Evolutionary conservation across 176 grass and related monocot species (phyloP).

Genomic region (Hsuehochloa calcarea): DNA sequence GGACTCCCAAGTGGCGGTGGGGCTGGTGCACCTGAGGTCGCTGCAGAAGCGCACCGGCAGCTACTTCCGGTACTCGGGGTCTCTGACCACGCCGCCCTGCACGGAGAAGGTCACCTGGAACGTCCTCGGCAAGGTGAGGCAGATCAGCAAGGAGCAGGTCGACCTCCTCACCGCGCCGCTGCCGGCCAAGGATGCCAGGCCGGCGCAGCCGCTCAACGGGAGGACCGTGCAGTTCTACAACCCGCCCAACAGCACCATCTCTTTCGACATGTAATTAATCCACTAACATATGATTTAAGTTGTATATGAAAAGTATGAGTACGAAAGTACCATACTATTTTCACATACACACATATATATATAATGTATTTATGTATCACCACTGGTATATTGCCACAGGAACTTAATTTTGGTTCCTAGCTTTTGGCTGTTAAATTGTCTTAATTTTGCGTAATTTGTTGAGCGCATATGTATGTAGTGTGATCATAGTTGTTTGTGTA

Average conservation of each 20-base stretch:
- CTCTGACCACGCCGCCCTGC: conserved; percentile 81
- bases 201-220: conserved; percentile 55
- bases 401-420: too few species aligned
- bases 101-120: conserved; percentile 68
- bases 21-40: conserved; percentile 24
- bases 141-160: conserved; percentile 58
- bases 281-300: too few species aligned
- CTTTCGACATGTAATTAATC: not conserved
- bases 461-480: too few species aligned
- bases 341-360: too few species aligned
- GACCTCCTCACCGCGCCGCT: conserved; percentile 31
- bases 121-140: conserved; percentile 68
- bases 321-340: too few species aligned
- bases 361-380: too few species aligned
- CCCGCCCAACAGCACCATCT: conserved; percentile 24
- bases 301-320: too few species aligned
- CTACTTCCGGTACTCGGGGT: conserved; percentile 79
- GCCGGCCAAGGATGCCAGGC: conserved; percentile 26
- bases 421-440: too few species aligned
- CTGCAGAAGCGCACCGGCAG: conserved; percentile 48
- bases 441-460: too few species aligned
- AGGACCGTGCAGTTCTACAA: conserved; percentile 55
- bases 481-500: too few species aligned
- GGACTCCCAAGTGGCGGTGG: conserved; percentile 16
- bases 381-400: too few species aligned